These are phyloP conservation scores for Apophysomyces sp. DNA, from an alignment of 371 early-diverging fungal genomes.

Conservation along the genomic window DNA sequence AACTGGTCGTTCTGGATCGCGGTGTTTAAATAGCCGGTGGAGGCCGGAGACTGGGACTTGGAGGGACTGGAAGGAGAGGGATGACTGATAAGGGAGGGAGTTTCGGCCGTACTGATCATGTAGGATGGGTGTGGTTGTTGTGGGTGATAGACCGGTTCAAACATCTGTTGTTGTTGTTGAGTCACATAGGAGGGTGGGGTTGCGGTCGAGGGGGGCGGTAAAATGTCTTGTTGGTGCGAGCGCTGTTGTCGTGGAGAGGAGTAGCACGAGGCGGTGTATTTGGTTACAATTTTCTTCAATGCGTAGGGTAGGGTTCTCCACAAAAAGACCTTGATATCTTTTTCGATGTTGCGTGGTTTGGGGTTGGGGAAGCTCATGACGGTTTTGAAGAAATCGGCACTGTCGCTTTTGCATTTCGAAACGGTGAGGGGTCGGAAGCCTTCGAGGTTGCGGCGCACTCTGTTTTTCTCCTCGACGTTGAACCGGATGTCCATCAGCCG, in stretches of 20 bases:
- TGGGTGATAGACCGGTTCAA: neutral
- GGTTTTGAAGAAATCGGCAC: constrained; percentile 71
- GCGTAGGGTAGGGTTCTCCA: constrained; percentile 70
- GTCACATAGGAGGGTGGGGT: neutral
- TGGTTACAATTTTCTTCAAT: constrained; percentile 73
- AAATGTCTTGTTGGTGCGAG: neutral
- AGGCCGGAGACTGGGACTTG: neutral
- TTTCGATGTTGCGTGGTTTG: constrained; percentile 85
- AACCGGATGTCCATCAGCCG: constrained; percentile 68
- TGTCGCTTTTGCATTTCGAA: constrained; percentile 68
- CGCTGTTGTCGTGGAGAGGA: constrained; percentile 31
- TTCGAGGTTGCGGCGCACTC: constrained; percentile 83
- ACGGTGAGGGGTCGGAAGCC: constrained; percentile 78
- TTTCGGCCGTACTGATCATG: neutral
- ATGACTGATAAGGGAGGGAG: neutral
- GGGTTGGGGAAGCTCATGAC: constrained; percentile 83
- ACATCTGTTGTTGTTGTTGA: neutral
- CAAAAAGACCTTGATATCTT: constrained; percentile 82
- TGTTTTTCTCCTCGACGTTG: constrained; percentile 82
- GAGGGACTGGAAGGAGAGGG: neutral
- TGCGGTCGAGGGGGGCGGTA: neutral
- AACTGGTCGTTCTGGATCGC: neutral
- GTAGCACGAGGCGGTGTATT: constrained; percentile 43
- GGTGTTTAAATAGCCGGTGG: neutral
- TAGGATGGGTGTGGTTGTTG: neutral